Base-by-base conservation (phyloP, 768 basidiomycete species). In the Candolleomyces efflorescens region DNA sequence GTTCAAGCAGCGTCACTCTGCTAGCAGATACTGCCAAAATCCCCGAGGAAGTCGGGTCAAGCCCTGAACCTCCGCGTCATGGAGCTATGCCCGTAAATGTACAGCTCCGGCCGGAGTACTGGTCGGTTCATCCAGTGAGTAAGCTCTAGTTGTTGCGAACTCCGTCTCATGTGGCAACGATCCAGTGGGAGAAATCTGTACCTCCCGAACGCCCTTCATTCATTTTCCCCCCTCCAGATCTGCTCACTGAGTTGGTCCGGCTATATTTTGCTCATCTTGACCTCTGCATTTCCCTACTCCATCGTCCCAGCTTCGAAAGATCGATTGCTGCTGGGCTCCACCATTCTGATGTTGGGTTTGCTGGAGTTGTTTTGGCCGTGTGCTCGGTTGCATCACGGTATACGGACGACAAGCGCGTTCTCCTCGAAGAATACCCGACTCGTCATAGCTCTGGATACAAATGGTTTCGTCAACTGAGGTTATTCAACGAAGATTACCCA, bases 301-400 rank as follows among this genome's bases (percentile, higher is more conserved):
- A 89, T 62, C 76, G 78, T 0, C 80, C 81, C 0, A 76, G 77
- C 13, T 88, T 89, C 59, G 73, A 81, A 48, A 69, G 68, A 13
- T 69, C 75, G 32, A 62, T 83, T 26, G 62, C 59, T 1, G 68
- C 77, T 9, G 74, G 75, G 0, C 62, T 79, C 2, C 79, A 86
- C 65, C 58, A 75, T 12, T 67, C 63, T 1, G 73, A 84, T 49
- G 22, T 65, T 2, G 63, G 70, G 0, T 87, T 89, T 63, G 77
- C 72, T 0, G 65, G 71, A 2, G 71, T 76, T 0, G 78, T 88
- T 43, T 73, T 88, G 5, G 70, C 82, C 3, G 73, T 87, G 0
- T 83, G 84, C 62, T 85, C 87, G 1, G 69, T 80, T 36, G 87
- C 71, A 18, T 65, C 64, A 60, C 73, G 85, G 32, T 86, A 74